Evolutionary conservation across 2,329 filamentous ascomycete genomes (phyloP), one percentile per base, ranked within the genome.

Genomic region (Alternaria angustiovoidea): DNA sequence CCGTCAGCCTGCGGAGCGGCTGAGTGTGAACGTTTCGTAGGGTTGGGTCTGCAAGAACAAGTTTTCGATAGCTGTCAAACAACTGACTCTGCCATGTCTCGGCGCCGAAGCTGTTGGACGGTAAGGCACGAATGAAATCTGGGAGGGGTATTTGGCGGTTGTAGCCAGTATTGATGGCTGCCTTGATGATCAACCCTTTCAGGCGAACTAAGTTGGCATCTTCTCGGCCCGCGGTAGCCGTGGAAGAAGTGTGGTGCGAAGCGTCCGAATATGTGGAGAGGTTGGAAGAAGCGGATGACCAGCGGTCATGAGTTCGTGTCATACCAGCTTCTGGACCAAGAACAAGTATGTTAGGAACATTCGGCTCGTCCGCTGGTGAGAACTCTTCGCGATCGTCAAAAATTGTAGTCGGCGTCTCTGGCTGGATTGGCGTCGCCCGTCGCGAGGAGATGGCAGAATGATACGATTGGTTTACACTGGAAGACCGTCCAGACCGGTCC

Each of bases 381-480:
- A 93, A 87, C 4, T 92, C 79, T 12, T 82, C 81, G 0, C 91
- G 93, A 74, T 98, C 94, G 76, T 97, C 94, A 70, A 97, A 97
- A 68, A 97, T 93, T 5, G 94, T 98, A 0, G 94, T 94, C 0
- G 94, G 94, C 0, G 94, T 98, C 80, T 98, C 94, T 1, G 94
- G 94, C 83, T 85, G 55, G 59, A 64, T 66, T 8, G 70, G 62
- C 1, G 66, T 62, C 36, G 72, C 66, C 47, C 67, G 69, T 24
- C 73, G 65, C 81, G 81, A 72, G 2, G 76, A 77, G 24, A 78
- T 72, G 14, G 80, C 81, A 32, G 80, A 80, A 66, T 83, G 81
- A 53, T 81, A 82, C 12, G 80, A 80, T 53, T 79, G 72, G 72
- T 68, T 82, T 75, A 75, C 81, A 81, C 68, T 88, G 38, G 74